Evolutionary conservation across 805 yeast species (phyloP).

Genomic region (Metschnikowia amazonensis): DNA sequence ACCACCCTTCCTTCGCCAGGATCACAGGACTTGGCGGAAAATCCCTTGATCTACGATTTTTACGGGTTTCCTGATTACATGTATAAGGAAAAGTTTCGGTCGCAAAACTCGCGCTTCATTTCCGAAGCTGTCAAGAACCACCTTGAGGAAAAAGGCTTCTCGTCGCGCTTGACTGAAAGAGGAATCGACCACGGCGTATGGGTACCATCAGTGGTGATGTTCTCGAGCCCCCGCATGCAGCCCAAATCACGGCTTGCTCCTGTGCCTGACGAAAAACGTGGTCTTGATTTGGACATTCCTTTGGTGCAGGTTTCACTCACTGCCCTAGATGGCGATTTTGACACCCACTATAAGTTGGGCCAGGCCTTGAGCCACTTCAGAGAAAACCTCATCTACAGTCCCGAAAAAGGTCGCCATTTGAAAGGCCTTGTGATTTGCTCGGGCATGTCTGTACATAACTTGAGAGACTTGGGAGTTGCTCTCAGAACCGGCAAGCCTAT

Average conservation of each 20-base stretch:
- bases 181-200: conserved; percentile 84
- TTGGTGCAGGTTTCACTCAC: conserved; percentile 51
- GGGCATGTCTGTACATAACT: conserved; percentile 80
- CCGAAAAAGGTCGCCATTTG: conserved; percentile 19
- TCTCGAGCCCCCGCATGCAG: conserved; percentile 29
- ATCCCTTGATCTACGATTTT: conserved; percentile 67
- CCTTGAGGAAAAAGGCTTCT: conserved; percentile 42
- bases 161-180: conserved; percentile 44
- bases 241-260: background rate
- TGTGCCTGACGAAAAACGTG: background rate
- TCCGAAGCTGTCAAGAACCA: conserved; percentile 43
- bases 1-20: background rate
- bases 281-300: conserved; percentile 44
- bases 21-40: conserved; percentile 31
- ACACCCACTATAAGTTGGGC: conserved; percentile 52
- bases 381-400: conserved; percentile 35
- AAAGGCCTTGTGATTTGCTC: conserved; percentile 54
- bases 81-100: conserved; percentile 61
- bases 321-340: conserved; percentile 36
- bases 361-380: conserved; percentile 49
- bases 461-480: conserved; percentile 46
- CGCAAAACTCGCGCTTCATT: conserved; percentile 40
- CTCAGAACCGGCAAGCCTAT: conserved; percentile 18
- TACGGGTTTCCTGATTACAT: conserved; percentile 64
- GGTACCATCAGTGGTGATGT: conserved; percentile 76